Evolutionary conservation across 176 grass and related monocot species (phyloP).

Genomic region (Musa troglodytarum): DNA sequence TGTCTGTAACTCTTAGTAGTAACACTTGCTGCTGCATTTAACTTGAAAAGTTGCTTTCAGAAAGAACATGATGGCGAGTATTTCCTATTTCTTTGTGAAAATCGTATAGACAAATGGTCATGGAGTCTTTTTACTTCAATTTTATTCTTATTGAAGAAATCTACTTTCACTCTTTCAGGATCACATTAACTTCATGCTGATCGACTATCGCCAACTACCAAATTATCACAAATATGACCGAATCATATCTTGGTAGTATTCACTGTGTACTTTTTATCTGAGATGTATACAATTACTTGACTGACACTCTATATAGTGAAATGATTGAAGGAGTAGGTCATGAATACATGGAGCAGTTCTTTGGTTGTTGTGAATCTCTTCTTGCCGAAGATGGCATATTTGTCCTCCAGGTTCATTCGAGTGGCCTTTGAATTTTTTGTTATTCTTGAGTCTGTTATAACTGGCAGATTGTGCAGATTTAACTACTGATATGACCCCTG

Average conservation of each 20-base stretch:
- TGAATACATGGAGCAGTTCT: slow-evolving; percentile 77
- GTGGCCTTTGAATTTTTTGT: neutral
- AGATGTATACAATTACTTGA: neutral
- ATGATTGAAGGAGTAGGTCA: slow-evolving; percentile 90
- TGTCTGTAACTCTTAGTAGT: too few relatives aligned
- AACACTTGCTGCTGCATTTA: too few relatives aligned
- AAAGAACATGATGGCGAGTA: too few relatives aligned
- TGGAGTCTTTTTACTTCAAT: neutral
- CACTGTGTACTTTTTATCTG: neutral
- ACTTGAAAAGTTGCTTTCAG: too few relatives aligned
- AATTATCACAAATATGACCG: slow-evolving; percentile 42
- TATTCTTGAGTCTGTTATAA: neutral
- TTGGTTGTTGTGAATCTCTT: slow-evolving; percentile 63
- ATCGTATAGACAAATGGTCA: neutral
- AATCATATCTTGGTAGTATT: slow-evolving; percentile 74
- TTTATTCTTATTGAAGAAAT: neutral
- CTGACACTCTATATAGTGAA: slow-evolving; percentile 31
- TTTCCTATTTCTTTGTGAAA: neutral
- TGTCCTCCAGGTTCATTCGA: slow-evolving; percentile 47
- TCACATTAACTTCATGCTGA: slow-evolving; percentile 56
- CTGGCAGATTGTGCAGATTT: too few relatives aligned
- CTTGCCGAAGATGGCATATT: slow-evolving; percentile 61
- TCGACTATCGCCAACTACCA: slow-evolving; percentile 75
- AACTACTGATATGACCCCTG: too few relatives aligned
- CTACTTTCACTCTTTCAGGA: slow-evolving; percentile 32